Evolutionary conservation across 2,329 filamentous ascomycete genomes (phyloP).

Genomic region (Ophiosphaerella narmari): DNA sequence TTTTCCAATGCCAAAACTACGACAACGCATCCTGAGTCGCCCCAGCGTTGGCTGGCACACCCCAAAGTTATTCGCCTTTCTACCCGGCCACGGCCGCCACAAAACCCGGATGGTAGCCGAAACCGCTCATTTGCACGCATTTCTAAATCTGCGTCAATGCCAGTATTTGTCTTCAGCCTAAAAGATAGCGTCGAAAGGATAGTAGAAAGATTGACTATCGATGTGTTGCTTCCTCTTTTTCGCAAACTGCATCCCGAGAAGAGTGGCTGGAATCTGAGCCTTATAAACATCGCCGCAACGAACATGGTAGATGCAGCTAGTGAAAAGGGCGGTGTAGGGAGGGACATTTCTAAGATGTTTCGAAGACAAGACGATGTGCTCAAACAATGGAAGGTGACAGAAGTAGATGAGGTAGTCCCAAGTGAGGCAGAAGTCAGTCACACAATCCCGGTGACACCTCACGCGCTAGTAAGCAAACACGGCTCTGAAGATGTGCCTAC

Average conservation of each 20-base stretch:
- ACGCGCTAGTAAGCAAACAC: constrained; percentile 2
- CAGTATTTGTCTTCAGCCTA: constrained; percentile 72
- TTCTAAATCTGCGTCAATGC: constrained; percentile 76
- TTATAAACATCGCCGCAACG: constrained; percentile 85
- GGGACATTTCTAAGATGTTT: constrained; percentile 86
- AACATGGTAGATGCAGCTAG: constrained; percentile 69
- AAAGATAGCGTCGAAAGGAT: constrained; percentile 62
- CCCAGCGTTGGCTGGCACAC: constrained; percentile 72
- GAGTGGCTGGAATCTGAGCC: constrained; percentile 75
- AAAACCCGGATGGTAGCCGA: constrained; percentile 59
- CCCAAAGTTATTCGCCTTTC: constrained; percentile 83
- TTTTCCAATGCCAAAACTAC: neutral
- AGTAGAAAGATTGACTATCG: constrained; percentile 70
- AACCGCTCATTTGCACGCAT: constrained; percentile 68
- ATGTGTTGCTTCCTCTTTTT: constrained; percentile 73
- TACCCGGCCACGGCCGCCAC: constrained; percentile 65
- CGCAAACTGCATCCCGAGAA: constrained; percentile 72
- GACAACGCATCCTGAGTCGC: neutral
- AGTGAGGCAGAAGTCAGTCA: constrained; percentile 11
- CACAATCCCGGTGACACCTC: neutral
- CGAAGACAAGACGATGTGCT: constrained; percentile 71
- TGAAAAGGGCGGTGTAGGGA: constrained; percentile 57
- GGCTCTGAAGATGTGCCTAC: constrained; percentile 43
- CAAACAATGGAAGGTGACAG: constrained; percentile 67
- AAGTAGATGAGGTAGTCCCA: constrained; percentile 39